phyloP scores from a whole-genome alignment of 2,329 filamentous ascomycete genomes.

The Trichoderma hamatum region DNA sequence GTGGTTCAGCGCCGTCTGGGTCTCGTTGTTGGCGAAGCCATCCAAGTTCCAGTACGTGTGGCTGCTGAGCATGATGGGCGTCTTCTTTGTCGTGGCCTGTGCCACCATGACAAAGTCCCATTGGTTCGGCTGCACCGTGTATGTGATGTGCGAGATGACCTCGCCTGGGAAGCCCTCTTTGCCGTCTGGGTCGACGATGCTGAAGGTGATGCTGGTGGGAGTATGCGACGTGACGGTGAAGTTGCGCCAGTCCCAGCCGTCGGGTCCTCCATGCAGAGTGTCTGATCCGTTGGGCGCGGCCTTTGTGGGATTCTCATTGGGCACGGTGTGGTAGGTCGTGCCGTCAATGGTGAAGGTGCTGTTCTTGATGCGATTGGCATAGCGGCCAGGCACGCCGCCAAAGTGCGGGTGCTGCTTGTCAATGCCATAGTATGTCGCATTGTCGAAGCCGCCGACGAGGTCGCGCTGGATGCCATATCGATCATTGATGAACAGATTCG shows the following conservation, averaged over 20 bases:
- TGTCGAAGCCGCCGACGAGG: slow-evolving; percentile 74
- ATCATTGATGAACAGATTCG: slow-evolving; percentile 72
- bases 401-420: slow-evolving; percentile 71
- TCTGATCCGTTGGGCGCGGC: slow-evolving; percentile 57
- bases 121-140: slow-evolving; percentile 65
- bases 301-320: slow-evolving; percentile 65
- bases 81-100: slow-evolving; percentile 71
- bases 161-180: slow-evolving; percentile 78
- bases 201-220: slow-evolving; percentile 71
- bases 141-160: slow-evolving; percentile 74
- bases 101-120: slow-evolving; percentile 78
- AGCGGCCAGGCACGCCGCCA: slow-evolving; percentile 73
- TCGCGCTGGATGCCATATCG: slow-evolving; percentile 69
- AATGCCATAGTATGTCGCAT: slow-evolving; percentile 68
- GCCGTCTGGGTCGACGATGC: slow-evolving; percentile 71
- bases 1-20: slow-evolving; percentile 67
- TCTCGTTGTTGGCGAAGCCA: slow-evolving; percentile 74
- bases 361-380: slow-evolving; percentile 82
- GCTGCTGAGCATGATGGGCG: slow-evolving; percentile 78
- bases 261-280: slow-evolving; percentile 69
- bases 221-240: slow-evolving; percentile 75
- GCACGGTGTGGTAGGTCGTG: slow-evolving; percentile 57
- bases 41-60: slow-evolving; percentile 84
- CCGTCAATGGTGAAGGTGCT: slow-evolving; percentile 71
- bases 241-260: slow-evolving; percentile 78